These are phyloP conservation scores for Myxozyma geophila DNA, from an alignment of 805 yeast species.

Conservation along the genomic window DNA sequence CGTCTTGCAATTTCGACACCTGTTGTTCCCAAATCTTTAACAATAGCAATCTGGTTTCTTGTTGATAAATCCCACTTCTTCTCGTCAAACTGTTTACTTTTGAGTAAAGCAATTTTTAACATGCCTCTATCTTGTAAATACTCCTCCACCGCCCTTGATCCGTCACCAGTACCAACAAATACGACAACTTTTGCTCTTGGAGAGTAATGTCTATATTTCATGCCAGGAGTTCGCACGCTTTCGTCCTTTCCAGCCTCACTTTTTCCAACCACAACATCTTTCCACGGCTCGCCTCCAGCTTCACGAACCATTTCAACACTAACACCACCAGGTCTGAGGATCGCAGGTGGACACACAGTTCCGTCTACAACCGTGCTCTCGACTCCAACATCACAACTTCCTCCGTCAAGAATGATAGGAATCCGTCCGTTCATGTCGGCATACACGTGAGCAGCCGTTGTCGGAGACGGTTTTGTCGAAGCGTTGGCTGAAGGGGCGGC, in stretches of 20 bases:
- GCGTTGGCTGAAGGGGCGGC: slow-evolving; percentile 99
- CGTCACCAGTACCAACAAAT: slow-evolving; percentile 57
- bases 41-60: neutral
- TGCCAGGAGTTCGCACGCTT: slow-evolving; percentile 89
- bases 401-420: slow-evolving; percentile 89
- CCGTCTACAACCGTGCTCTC: slow-evolving; percentile 97
- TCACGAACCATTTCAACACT: slow-evolving; percentile 72
- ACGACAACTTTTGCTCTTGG: slow-evolving; percentile 84
- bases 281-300: slow-evolving; percentile 74
- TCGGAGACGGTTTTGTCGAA: slow-evolving; percentile 93
- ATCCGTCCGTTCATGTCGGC: slow-evolving; percentile 79
- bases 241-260: slow-evolving; percentile 58
- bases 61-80: slow-evolving; percentile 14
- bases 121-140: neutral
- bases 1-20: slow-evolving; percentile 73
- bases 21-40: slow-evolving; percentile 49
- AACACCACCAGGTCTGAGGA: slow-evolving; percentile 93
- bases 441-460: slow-evolving; percentile 81
- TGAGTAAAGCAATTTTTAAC: slow-evolving; percentile 28
- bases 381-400: slow-evolving; percentile 80
- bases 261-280: slow-evolving; percentile 64
- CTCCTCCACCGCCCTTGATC: slow-evolving; percentile 38
- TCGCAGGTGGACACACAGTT: slow-evolving; percentile 77
- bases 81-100: slow-evolving; percentile 25
- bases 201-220: slow-evolving; percentile 95